Percentiles rank a stretch among this genome's conserved stretches.
Evolutionary conservation across 2,329 filamentous ascomycete genomes (phyloP).

Genomic region (Pyrenophora seminiperda): DNA sequence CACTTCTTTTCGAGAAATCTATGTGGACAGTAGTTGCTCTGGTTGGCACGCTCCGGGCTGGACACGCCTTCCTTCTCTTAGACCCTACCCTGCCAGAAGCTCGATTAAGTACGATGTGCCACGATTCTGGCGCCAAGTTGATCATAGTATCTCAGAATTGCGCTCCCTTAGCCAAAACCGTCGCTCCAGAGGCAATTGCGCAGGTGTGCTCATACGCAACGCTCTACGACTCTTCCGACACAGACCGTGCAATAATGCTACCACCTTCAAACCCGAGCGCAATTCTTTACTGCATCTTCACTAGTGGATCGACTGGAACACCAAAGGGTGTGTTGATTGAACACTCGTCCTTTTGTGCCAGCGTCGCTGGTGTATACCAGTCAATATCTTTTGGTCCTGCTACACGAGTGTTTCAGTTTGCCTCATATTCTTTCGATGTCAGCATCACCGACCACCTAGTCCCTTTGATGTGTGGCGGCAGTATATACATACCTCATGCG

Average conservation of each 20-base stretch:
- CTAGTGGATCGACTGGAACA: not conserved
- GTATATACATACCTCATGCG: not conserved
- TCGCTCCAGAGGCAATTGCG: no score
- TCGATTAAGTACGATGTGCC: no score
- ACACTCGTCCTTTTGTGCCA: slow-evolving; percentile 58
- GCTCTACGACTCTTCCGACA: no score
- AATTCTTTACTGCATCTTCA: slow-evolving; percentile 55
- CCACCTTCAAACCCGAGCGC: no score
- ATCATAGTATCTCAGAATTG: no score
- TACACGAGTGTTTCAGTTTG: not conserved
- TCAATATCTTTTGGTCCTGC: not conserved
- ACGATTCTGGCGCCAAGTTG: no score
- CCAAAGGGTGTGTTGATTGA: not conserved
- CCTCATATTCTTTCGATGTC: slow-evolving; percentile 44
- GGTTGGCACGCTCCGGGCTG: not conserved
- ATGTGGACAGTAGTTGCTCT: not conserved
- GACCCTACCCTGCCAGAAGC: not conserved
- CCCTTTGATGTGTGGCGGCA: not conserved
- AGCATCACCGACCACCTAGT: slow-evolving; percentile 33
- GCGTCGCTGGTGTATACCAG: not conserved
- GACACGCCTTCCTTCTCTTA: not conserved
- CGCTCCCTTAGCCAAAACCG: no score
- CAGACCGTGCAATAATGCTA: no score
- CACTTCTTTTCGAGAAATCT: not conserved
- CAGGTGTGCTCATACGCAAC: no score